Evolutionary conservation across 495 filamentous ascomycete species (phyloP).

Genomic region (Aspergillus asperescens): DNA sequence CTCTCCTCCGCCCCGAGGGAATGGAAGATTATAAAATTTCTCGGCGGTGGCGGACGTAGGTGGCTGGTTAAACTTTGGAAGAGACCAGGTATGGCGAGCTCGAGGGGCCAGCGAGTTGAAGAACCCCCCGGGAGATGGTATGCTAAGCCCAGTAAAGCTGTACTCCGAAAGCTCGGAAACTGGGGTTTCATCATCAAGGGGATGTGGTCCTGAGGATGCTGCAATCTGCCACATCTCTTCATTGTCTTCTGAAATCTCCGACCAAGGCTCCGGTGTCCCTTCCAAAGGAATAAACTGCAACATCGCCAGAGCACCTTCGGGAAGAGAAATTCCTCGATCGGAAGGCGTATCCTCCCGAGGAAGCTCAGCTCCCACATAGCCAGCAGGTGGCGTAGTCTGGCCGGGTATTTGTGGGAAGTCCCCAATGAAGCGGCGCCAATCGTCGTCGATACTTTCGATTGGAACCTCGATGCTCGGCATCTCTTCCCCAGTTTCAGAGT

Average conservation of each 20-base stretch:
- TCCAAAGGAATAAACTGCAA: slow-evolving; percentile 67
- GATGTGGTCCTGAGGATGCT: slow-evolving; percentile 30
- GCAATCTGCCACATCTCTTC: slow-evolving; percentile 44
- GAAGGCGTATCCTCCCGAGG: slow-evolving; percentile 38
- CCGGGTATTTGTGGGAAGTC: slow-evolving; percentile 35
- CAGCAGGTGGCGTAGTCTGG: slow-evolving; percentile 16
- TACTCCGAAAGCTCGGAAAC: slow-evolving; percentile 45
- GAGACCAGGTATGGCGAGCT: slow-evolving; percentile 71
- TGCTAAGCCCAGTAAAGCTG: slow-evolving; percentile 65
- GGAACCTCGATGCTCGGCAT: slow-evolving; percentile 32
- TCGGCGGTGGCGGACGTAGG: slow-evolving; percentile 77
- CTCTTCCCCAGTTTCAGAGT: slow-evolving; percentile 15
- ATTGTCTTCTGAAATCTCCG: slow-evolving; percentile 43
- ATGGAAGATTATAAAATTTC: slow-evolving; percentile 78
- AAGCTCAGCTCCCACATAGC: slow-evolving; percentile 25
- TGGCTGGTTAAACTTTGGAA: slow-evolving; percentile 42
- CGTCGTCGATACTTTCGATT: slow-evolving; percentile 31
- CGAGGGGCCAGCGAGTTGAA: slow-evolving; percentile 73
- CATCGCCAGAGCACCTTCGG: slow-evolving; percentile 70
- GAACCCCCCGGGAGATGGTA: slow-evolving; percentile 87
- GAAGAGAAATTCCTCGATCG: slow-evolving; percentile 65
- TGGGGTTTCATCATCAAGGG: slow-evolving; percentile 43
- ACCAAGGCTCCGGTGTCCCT: slow-evolving; percentile 40
- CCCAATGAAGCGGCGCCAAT: slow-evolving; percentile 38
- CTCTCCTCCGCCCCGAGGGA: slow-evolving; percentile 46